Base-by-base conservation (phyloP, 257 asterid species). In the Osmanthus fragrans region DNA sequence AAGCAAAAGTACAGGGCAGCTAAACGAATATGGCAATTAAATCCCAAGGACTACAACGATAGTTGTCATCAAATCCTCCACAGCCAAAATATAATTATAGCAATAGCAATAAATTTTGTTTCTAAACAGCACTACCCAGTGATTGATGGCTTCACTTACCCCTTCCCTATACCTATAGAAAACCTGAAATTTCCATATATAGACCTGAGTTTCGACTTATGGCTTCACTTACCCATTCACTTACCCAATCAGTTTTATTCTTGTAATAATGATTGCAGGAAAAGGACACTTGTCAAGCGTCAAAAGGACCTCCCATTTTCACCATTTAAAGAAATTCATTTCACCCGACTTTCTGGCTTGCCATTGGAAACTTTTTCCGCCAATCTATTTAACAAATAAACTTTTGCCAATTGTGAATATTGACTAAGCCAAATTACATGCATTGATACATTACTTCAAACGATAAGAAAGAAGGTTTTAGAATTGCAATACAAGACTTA, bases 341-440 rank as follows among this genome's bases (percentile, higher is more conserved):
- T 60, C 25, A 10, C 68, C 68, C 0, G 5, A 33, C 33, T 33
- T 76, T 56, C 37, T 66, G 39, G 66, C 29, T 51, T 58, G 66
- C 66, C 66, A 6, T 58, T n/a, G 66, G 66, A 5, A 58, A 77
- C 32, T 70, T 64, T 42, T 82, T 47, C 60, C 39, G 15, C 27
- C 13, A 15, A 2, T 29, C 32, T 21, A 33, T 16, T 51, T n/a
- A 18, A 45, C 40, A 68, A n/a, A 19, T 30, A 39, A 58, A n/a
- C 13, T 54, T 29, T 27, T 25, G 37, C 10, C 51, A 19, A 21
- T 54, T 40, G 40, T 56, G 12, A 29, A 70, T 33, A 18, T 9
- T 25, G 29, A 21, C 27, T 72, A 73, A 74, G 42, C 27, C 23
- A 70, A 60, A 49, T 69, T 60, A 7, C 68, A 21, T 29, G 36